A percentile compares a stretch with the other conserved stretches of the same genome.
These are phyloP conservation scores for Boletus subparvulus DNA, from an alignment of 768 basidiomycete species.

Conservation along the genomic window DNA sequence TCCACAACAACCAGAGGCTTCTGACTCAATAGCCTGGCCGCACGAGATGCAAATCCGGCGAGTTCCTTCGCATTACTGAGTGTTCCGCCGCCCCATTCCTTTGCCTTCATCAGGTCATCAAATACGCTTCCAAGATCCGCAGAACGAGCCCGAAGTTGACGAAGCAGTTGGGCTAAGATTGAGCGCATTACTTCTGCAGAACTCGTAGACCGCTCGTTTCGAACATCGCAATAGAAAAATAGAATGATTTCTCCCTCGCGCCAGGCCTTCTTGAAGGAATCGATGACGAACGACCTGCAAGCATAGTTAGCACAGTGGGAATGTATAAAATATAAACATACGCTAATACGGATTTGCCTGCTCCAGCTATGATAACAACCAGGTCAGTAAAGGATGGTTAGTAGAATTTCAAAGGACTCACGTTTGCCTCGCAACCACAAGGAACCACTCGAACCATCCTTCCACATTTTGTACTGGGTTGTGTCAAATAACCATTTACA, in stretches of 20 bases:
- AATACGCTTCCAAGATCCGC: not conserved
- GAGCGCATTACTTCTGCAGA: slow-evolving; percentile 4
- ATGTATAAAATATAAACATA: not conserved
- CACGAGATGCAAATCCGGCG: not conserved
- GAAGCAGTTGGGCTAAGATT: not conserved
- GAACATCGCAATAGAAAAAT: slow-evolving; percentile 5
- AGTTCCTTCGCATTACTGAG: not conserved
- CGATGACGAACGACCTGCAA: not conserved
- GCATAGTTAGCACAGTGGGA: not conserved
- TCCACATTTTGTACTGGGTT: slow-evolving; percentile 1
- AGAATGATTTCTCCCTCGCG: not conserved
- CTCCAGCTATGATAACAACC: not conserved
- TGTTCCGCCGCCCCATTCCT: not conserved
- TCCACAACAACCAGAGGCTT: not conserved
- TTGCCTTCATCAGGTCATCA: not conserved
- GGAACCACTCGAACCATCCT: not conserved
- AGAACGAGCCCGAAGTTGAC: not conserved
- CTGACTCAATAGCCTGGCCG: not conserved
- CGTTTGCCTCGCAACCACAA: slow-evolving; percentile 9
- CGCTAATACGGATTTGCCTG: slow-evolving; percentile 10
- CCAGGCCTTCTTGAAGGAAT: not conserved
- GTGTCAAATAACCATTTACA: slow-evolving; percentile 6
- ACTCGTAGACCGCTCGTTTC: not conserved
- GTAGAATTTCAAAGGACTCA: not conserved
- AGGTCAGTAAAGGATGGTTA: not conserved